Percentiles rank a stretch among this genome's conserved stretches.
Evolutionary conservation across 164 flowering plant species (phyloP).

Genomic region (Vitis rupestris): DNA sequence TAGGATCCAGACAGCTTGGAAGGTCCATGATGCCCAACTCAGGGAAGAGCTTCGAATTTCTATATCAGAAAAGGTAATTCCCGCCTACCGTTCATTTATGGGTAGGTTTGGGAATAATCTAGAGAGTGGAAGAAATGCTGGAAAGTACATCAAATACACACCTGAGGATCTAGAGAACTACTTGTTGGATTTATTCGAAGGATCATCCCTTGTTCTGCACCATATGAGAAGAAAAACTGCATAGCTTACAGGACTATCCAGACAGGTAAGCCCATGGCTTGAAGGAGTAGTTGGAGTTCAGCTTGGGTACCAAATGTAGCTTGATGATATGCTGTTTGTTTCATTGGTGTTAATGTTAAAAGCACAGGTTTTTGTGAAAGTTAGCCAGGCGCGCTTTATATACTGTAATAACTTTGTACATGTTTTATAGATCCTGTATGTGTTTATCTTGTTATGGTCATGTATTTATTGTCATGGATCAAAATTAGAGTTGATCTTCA

Average conservation of each 20-base stretch:
- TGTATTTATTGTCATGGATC: conserved; percentile 20
- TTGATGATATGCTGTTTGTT: conserved; percentile 24
- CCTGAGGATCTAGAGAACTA: conserved; percentile 76
- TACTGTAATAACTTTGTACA: conserved; percentile 44
- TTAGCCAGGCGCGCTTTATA: conserved; percentile 15
- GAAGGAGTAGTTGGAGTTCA: conserved; percentile 22
- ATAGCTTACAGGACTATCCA: conserved; percentile 21
- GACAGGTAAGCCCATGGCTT: conserved; percentile 30
- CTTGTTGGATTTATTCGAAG: conserved; percentile 76
- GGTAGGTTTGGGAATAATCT: conserved; percentile 74
- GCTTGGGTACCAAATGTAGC: conserved; percentile 18
- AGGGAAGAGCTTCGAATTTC: conserved; percentile 78
- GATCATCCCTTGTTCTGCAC: conserved; percentile 53
- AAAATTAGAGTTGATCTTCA: background rate
- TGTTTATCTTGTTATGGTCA: conserved; percentile 11
- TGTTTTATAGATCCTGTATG: conserved; percentile 22
- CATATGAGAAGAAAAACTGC: conserved; percentile 53
- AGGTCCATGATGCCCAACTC: conserved; percentile 74
- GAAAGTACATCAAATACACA: conserved; percentile 75
- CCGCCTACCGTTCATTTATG: conserved; percentile 75
- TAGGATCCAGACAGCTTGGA: conserved; percentile 79
- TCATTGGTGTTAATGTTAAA: conserved; percentile 25
- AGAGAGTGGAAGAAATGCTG: conserved; percentile 74
- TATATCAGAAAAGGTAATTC: conserved; percentile 72
- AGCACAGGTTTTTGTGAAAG: conserved; percentile 28